A percentile compares a stretch with the other conserved stretches of the same genome.
Conservation (phyloP, 2,329 filamentous ascomycete species). For the Fusarium sp. region DNA sequence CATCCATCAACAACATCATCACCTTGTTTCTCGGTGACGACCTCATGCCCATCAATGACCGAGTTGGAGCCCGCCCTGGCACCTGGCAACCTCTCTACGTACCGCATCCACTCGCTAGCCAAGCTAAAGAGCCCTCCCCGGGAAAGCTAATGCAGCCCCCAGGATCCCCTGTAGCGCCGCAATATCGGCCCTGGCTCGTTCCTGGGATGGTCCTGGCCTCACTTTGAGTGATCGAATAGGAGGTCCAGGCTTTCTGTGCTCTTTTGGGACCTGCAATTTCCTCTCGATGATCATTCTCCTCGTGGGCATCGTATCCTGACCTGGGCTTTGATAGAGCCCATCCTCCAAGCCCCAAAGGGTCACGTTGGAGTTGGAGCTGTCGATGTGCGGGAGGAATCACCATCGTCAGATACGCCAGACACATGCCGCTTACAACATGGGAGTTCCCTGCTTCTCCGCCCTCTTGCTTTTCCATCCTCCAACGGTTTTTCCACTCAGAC, state of each 20-base stretch:
- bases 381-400: constrained; percentile 16
- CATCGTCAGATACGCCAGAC: constrained; percentile 4
- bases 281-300: constrained; percentile 34
- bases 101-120: constrained; percentile 5
- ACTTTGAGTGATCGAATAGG: constrained; percentile 29
- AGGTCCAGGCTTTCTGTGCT: constrained; percentile 15
- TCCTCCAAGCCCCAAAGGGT: neutral
- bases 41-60: neutral
- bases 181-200: constrained; percentile 33
- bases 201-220: constrained; percentile 17
- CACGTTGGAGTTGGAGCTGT: constrained; percentile 25
- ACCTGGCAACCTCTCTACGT: neutral
- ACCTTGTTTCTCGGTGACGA: neutral
- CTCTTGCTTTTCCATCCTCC: neutral
- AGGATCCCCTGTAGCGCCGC: constrained; percentile 24
- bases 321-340: neutral
- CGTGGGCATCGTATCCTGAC: constrained; percentile 19
- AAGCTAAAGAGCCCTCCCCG: constrained; percentile 33
- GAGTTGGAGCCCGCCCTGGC: neutral
- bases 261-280: constrained; percentile 38
- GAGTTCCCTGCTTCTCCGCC: constrained; percentile 6
- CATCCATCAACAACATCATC: constrained; percentile 14
- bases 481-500: neutral
- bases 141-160: constrained; percentile 35
- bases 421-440: constrained; percentile 5